These are phyloP conservation scores for bread wheat (Triticum aestivum) DNA, from an alignment of 176 grass and related monocot species.

Conservation along the genomic window IWGSC_CS_RefSeq_v2.1 NC_057801.1:835518160-835518659, in stretches of 20 bases:
- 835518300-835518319: slow-evolving; percentile 98
- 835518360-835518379: slow-evolving; percentile 87
- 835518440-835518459: background rate
- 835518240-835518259: slow-evolving; percentile 59
- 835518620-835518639: background rate
- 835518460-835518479: background rate
- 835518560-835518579: background rate
- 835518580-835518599: background rate
- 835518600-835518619: background rate
- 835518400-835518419: background rate
- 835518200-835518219: background rate
- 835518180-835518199: background rate
- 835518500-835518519: background rate
- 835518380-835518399: slow-evolving; percentile 26
- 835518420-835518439: background rate
- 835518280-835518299: slow-evolving; percentile 82
- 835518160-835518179: background rate
- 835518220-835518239: slow-evolving; percentile 10
- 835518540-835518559: background rate
- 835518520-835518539: slow-evolving; percentile 1
- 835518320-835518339: slow-evolving; percentile 81
- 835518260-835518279: slow-evolving; percentile 94
- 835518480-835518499: background rate
- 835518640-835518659: background rate
- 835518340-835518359: slow-evolving; percentile 96